Conservation (phyloP, 495 filamentous ascomycete genomes). For the Hypoxylon fuscum region DNA sequence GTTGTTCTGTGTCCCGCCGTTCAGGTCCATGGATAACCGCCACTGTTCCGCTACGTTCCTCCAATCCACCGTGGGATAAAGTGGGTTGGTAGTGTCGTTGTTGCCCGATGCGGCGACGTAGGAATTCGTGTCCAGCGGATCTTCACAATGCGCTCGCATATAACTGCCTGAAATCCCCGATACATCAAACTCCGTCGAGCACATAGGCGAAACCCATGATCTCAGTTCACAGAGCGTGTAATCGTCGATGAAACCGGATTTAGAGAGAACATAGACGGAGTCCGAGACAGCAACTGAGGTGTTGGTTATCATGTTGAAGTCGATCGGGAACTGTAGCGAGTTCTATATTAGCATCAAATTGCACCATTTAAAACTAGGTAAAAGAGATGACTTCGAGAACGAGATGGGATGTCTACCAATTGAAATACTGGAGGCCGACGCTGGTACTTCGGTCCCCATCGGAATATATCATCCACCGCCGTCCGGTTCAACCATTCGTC, state of each 20-base stretch:
- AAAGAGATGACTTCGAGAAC: neutral
- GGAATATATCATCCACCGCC: slow-evolving; percentile 73
- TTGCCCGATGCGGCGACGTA: slow-evolving; percentile 55
- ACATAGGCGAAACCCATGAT: slow-evolving; percentile 65
- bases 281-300: slow-evolving; percentile 50
- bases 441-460: slow-evolving; percentile 61
- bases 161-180: slow-evolving; percentile 63
- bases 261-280: slow-evolving; percentile 71
- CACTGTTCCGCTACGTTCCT: slow-evolving; percentile 65
- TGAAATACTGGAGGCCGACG: slow-evolving; percentile 70
- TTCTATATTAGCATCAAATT: slow-evolving; percentile 2
- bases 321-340: slow-evolving; percentile 53
- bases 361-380: no score
- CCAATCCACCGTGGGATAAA: slow-evolving; percentile 60
- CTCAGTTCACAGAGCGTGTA: slow-evolving; percentile 72
- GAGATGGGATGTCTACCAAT: slow-evolving; percentile 45
- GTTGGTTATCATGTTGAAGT: slow-evolving; percentile 74
- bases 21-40: slow-evolving; percentile 65
- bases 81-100: slow-evolving; percentile 43
- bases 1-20: slow-evolving; percentile 65
- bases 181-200: slow-evolving; percentile 69
- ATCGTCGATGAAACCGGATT: slow-evolving; percentile 46
- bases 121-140: slow-evolving; percentile 56
- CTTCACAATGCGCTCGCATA: slow-evolving; percentile 67
- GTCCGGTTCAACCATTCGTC: slow-evolving; percentile 64